Evolutionary conservation across 116 monocot species (phyloP), one percentile per base, ranked within the genome.

Genomic region (Phalaenopsis hybrid): DNA sequence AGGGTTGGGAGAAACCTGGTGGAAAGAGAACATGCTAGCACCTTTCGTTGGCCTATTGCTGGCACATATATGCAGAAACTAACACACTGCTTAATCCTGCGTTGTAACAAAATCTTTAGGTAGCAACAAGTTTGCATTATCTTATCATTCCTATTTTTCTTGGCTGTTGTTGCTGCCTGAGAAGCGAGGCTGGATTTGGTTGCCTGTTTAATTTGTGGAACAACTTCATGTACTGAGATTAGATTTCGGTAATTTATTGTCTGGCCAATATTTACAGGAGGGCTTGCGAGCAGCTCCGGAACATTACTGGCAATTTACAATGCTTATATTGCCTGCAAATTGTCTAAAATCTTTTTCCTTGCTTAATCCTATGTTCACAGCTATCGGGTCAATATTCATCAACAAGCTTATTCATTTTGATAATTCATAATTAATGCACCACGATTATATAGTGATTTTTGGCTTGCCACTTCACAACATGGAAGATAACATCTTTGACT

Each of bases 51-150:
- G 48, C 8, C 11, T 63, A 65, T 65, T 65, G 65, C 7, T 65
- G 72, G 37, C 37, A 31, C 72, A 2, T 16, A 34, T 37, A 67
- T 72, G 72, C 72, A 72, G 72, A 72, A 41, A 72, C 72, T 25
- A 33, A 9, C 41, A 15, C 41, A 72, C 72, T 72, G 72, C 72
- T 72, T 72, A 15, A 72, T 72, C 72, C 16, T 9, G 72, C 37
- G 37, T 37, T 72, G 72, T 72, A 72, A 72, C 72, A 72, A 72
- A 2, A 72, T 15, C 5, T 72, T 72, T 72, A 72, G 72, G 37
- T 72, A 72, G 41, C 37, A 72, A 41, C 37, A 34, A 41, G 6
- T 43, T 72, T 72, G 16, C 72, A 41, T 33, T 72, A 72, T 72
- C 72, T 41, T 72, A 41, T 72, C 41, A 72, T 37, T 72, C 15